These are phyloP conservation scores for Apiotrichum porosum DNA, from an alignment of 1,284 basidiomycete species.

Conservation along the genomic window DNA sequence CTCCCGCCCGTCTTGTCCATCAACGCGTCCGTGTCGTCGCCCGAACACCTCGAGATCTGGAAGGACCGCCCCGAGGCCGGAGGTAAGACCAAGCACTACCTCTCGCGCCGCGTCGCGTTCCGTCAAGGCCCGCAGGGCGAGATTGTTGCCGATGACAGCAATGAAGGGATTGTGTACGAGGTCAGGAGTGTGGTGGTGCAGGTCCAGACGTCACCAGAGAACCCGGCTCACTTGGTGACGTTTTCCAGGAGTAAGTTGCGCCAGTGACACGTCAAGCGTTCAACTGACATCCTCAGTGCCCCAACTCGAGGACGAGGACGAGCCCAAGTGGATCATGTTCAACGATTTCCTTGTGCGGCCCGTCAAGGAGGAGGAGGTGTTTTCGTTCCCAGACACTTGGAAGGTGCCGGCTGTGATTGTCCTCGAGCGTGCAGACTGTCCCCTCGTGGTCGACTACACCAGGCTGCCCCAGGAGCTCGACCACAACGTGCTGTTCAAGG, in stretches of 20 bases:
- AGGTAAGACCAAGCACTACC: slow-evolving; percentile 26
- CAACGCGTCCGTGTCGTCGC: slow-evolving; percentile 74
- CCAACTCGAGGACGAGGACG: slow-evolving; percentile 56
- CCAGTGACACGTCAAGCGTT: slow-evolving; percentile 49
- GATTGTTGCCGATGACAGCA: slow-evolving; percentile 56
- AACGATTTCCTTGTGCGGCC: slow-evolving; percentile 92
- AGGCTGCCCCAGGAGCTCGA: slow-evolving; percentile 66
- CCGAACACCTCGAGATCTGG: slow-evolving; percentile 75
- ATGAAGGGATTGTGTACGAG: slow-evolving; percentile 57
- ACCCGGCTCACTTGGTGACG: slow-evolving; percentile 80
- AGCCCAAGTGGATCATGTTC: slow-evolving; percentile 84
- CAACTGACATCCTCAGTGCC: slow-evolving; percentile 4
- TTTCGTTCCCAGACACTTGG: slow-evolving; percentile 84
- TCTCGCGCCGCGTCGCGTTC: slow-evolving; percentile 47
- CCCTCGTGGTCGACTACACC: slow-evolving; percentile 59
- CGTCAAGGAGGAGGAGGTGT: slow-evolving; percentile 75
- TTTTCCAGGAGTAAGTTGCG: slow-evolving; percentile 61
- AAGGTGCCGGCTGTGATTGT: slow-evolving; percentile 90
- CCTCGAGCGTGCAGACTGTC: slow-evolving; percentile 69
- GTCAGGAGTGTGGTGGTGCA: slow-evolving; percentile 70
- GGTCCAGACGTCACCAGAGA: slow-evolving; percentile 65
- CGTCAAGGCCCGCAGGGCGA: slow-evolving; percentile 26
- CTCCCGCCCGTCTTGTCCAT: slow-evolving; percentile 83
- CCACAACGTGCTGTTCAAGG: slow-evolving; percentile 69
- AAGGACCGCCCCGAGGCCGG: slow-evolving; percentile 53